Evolutionary conservation across 441 rosid genomes (phyloP).

Genomic region (Erodium chrysanthum): DNA sequence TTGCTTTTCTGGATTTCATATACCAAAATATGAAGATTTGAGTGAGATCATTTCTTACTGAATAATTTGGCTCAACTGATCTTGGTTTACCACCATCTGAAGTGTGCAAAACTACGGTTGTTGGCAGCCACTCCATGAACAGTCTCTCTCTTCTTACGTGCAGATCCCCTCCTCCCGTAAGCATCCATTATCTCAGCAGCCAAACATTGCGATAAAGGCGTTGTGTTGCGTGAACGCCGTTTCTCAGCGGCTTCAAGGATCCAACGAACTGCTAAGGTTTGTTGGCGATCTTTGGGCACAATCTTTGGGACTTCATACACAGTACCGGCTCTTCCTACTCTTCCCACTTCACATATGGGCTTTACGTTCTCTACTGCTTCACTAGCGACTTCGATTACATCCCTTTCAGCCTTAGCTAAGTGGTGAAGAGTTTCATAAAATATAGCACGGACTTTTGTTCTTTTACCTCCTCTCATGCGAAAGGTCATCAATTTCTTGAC

Average conservation of each 20-base stretch:
- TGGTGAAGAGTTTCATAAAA: slow-evolving; percentile 9
- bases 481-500: neutral
- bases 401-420: slow-evolving; percentile 1
- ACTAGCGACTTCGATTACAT: neutral
- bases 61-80: neutral
- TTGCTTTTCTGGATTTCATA: neutral
- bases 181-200: neutral
- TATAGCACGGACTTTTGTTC: slow-evolving; percentile 7
- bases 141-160: slow-evolving; percentile 10
- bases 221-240: neutral
- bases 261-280: slow-evolving; percentile 12
- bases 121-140: neutral
- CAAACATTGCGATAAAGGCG: slow-evolving; percentile 3
- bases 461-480: slow-evolving; percentile 7
- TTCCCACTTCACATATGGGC: slow-evolving; percentile 10
- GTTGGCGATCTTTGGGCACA: slow-evolving; percentile 13
- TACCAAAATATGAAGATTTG: neutral
- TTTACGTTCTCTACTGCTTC: slow-evolving; percentile 5
- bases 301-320: slow-evolving; percentile 15
- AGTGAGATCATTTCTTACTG: neutral
- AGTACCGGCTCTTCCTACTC: slow-evolving; percentile 8
- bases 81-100: neutral
- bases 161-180: slow-evolving; percentile 4
- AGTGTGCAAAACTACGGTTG: neutral
- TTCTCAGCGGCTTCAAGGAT: slow-evolving; percentile 11